phyloP scores from a whole-genome alignment of 345 rosid species.

The Arabidopsis arenosa region DNA sequence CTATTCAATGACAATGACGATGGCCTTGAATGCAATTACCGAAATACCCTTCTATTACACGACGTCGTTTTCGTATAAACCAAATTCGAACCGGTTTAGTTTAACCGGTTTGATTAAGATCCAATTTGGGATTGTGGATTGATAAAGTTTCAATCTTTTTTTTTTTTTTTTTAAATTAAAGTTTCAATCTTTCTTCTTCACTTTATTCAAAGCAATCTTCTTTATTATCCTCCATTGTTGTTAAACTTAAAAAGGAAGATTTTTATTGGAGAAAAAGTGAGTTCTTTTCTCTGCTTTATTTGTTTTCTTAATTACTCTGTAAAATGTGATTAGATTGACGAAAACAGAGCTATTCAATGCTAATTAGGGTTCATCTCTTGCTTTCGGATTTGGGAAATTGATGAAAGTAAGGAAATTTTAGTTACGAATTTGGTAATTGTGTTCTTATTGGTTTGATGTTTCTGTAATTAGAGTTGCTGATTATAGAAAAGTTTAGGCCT shows the following conservation, averaged over 20 bases:
- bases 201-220: slow-evolving; percentile 8
- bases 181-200: slow-evolving; percentile 18
- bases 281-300: not conserved
- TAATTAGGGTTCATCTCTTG: slow-evolving; percentile 21
- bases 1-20: slow-evolving; percentile 33
- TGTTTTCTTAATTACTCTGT: not conserved
- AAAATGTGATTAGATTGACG: slow-evolving; percentile 14
- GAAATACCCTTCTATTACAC: not conserved
- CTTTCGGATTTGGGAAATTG: not conserved
- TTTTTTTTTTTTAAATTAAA: too few relatives aligned
- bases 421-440: slow-evolving; percentile 8
- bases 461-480: slow-evolving; percentile 10
- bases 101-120: slow-evolving; percentile 1
- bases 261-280: not conserved
- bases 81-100: not conserved
- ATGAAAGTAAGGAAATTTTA: not conserved
- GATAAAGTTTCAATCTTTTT: not conserved
- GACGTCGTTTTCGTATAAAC: not conserved
- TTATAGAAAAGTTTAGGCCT: slow-evolving; percentile 1
- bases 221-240: not conserved
- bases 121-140: not conserved
- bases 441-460: slow-evolving; percentile 11
- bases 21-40: not conserved
- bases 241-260: slow-evolving; percentile 9
- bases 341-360: slow-evolving; percentile 1